phyloP scores from a whole-genome alignment of 441 rosid species.

The Heliophila coronopifolia region DNA sequence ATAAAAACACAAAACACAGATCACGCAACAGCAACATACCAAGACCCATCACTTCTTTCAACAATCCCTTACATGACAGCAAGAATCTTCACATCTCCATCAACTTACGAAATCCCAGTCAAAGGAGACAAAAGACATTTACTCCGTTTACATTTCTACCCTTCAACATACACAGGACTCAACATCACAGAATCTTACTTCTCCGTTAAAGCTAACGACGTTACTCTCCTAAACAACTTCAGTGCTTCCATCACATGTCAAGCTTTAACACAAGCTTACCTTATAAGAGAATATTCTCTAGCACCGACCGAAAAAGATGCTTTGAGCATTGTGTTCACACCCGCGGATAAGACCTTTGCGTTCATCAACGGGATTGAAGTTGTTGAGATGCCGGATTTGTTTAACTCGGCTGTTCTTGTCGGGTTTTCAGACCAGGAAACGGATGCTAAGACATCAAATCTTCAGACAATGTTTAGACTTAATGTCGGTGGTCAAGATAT shows the following conservation, averaged over 20 bases:
- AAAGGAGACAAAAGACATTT: conserved; percentile 37
- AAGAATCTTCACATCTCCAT: conserved; percentile 50
- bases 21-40: conserved; percentile 38
- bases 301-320: conserved; percentile 32
- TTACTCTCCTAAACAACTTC: conserved; percentile 64
- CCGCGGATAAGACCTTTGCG: conserved; percentile 39
- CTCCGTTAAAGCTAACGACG: conserved; percentile 42
- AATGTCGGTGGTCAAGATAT: conserved; percentile 52
- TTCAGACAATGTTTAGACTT: conserved; percentile 52
- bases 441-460: conserved; percentile 26
- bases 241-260: conserved; percentile 54
- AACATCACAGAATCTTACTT: conserved; percentile 43
- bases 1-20: conserved; percentile 36
- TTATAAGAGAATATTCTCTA: conserved; percentile 56
- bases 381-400: conserved; percentile 42
- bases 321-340: conserved; percentile 45
- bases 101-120: conserved; percentile 46
- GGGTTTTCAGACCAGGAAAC: conserved; percentile 37
- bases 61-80: conserved; percentile 67
- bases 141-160: conserved; percentile 71
- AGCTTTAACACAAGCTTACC: conserved; percentile 66
- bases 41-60: conserved; percentile 72
- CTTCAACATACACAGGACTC: conserved; percentile 43
- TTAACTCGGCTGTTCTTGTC: conserved; percentile 35
- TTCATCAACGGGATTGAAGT: conserved; percentile 66